Base-by-base conservation (phyloP, 139 green algal species). In the Astrephomene gubernaculifera region DNA sequence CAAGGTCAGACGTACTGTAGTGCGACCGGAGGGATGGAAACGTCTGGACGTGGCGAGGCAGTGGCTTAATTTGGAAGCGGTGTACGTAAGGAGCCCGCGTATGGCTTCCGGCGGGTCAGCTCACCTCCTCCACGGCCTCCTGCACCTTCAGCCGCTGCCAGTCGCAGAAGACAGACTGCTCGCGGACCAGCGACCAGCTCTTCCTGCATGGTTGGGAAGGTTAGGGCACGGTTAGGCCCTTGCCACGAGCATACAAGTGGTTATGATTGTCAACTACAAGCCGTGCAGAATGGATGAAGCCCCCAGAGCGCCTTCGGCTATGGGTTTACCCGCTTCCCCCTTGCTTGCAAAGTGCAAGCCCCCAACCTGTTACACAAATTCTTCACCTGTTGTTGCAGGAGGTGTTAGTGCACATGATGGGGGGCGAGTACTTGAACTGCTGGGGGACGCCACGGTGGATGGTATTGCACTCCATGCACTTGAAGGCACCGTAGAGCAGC, bases 101-200 rank as follows among this genome's bases (percentile, higher is more conserved):
- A n/a, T n/a, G n/a, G n/a, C n/a, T n/a, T n/a, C n/a, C n/a, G n/a
- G n/a, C n/a, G n/a, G n/a, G n/a, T n/a, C 33, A 57, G 3, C 89
- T 75, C 61, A 98, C 96, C 92, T 99, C 96, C 45, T 98, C 96
- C 8, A 94, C 88, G 43, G 93, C 94, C 90, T 99, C 97, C 93
- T 99, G 97, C 75, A 99, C 95, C 68, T 97, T 96, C 35, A 97
- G 90, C 29, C 96, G 93, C 93, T 99, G 98, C 98, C 97, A 99
- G 91, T 99, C 98, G 36, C 99, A 94, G 91, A 99, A 99, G 3
- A 92, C 92, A 85, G 93, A 98, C 70, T 98, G 88, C 41, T 99
- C 95, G n/a, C 94, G 92, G 45, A 96, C 75, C 54, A 99, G 90
- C n/a, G 69, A 87, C 92, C 94, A 99, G 24, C 87, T 80, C 17